A percentile compares a stretch with the other conserved stretches of the same genome.
These are phyloP conservation scores for Eremomyces bilateralis DNA, from an alignment of 495 filamentous ascomycete genomes.

Conservation along the genomic window DNA sequence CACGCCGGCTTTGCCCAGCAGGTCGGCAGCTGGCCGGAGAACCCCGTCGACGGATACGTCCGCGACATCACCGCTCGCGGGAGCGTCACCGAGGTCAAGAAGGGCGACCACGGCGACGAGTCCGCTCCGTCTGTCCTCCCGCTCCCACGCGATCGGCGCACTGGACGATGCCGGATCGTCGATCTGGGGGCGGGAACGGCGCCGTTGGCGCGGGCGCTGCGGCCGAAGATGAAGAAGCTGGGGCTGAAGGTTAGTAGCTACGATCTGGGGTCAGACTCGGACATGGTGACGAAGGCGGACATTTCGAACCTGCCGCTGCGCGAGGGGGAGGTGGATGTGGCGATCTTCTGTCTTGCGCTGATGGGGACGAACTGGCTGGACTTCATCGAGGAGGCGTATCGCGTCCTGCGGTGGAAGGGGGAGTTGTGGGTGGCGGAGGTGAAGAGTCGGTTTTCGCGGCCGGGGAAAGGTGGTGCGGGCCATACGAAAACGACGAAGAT, in stretches of 20 bases:
- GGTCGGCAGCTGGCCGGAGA: constrained; percentile 86
- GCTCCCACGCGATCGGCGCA: constrained; percentile 24
- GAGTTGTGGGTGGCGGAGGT: constrained; percentile 96
- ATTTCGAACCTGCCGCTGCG: constrained; percentile 59
- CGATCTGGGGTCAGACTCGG: constrained; percentile 29
- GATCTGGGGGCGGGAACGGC: constrained; percentile 75
- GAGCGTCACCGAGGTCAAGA: not conserved
- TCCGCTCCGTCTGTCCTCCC: constrained; percentile 11
- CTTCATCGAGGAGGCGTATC: constrained; percentile 87
- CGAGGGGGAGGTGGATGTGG: constrained; percentile 55
- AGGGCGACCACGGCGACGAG: constrained; percentile 5
- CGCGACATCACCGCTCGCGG: constrained; percentile 28
- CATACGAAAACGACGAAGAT: constrained; percentile 30
- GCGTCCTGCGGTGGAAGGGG: constrained; percentile 71
- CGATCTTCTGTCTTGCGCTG: constrained; percentile 81
- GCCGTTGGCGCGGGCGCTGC: constrained; percentile 37
- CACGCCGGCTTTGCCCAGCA: constrained; percentile 87
- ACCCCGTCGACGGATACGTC: constrained; percentile 76
- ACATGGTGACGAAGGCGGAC: constrained; percentile 64
- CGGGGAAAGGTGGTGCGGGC: constrained; percentile 9
- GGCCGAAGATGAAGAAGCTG: constrained; percentile 31
- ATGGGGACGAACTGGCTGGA: constrained; percentile 98
- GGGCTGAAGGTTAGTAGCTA: constrained; percentile 44
- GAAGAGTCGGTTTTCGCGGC: constrained; percentile 57
- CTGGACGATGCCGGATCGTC: constrained; percentile 53